Evolutionary conservation across 306 rosid genomes (phyloP), one percentile per base, ranked within the genome.

Genomic region (Trifolium dubium): DNA sequence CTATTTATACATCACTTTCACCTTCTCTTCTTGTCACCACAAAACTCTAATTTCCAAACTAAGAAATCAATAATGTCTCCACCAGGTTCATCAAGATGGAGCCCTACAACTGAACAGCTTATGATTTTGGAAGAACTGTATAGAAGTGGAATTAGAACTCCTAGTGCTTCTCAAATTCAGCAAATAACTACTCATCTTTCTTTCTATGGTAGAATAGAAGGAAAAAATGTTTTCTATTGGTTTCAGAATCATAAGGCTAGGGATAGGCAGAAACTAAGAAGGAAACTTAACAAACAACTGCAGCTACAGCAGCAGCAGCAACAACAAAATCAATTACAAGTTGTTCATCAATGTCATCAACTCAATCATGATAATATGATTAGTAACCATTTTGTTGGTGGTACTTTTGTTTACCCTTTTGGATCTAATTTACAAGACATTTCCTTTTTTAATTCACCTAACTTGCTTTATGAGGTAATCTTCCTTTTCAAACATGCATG

Each of bases 231-330:
- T 10, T 93, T 91, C 77, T 93, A 93, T 79, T 93, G 98, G 98
- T 93, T 93, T 81, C 98, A 93, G 74, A 93, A 93, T 71, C 98
- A 93, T 74, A 93, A 93, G 84, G 98, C 97, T 31, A 89, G 98
- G 77, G 98, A 93, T 66, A 85, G 98, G 32, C 97, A 89, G 73
- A 93, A 91, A 71, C 87, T 91, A 0, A 77, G 97, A 71, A 86
- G 93, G 87, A 91, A 93, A 82, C 87, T 91, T 37, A 89, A 37
- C 55, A 89, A 85, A 79, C 96, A 93, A 68, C 85, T 89, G 66
- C 98, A 93, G 44, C 87, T 86, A 53, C 89, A 84, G 83, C 86
- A 83, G 1, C 76, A 82, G 9, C 81, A 74, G 5, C 77, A 51
- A 0, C 74, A 28, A 11, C 80, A 74, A 11, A 81, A 17, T 1